phyloP scores from a whole-genome alignment of 2,329 filamentous ascomycete genomes.

The Cordyceps cicadae region DNA sequence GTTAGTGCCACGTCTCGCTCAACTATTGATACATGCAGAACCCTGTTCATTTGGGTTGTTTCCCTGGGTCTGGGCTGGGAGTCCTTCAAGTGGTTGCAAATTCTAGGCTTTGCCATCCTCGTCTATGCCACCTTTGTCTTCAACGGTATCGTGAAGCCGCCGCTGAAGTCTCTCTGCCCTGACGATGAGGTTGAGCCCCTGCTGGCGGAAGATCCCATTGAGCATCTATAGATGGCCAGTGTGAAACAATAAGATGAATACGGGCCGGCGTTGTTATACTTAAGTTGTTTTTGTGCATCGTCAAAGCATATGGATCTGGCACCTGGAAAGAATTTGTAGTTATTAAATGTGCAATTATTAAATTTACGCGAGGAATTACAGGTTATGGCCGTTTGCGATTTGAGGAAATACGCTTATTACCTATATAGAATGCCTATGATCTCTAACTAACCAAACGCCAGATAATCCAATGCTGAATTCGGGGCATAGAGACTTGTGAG shows the following conservation, averaged over 20 bases:
- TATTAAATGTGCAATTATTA: not conserved
- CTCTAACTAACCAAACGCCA: not conserved
- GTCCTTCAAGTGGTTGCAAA: slow-evolving; percentile 94
- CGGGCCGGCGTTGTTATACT: not conserved
- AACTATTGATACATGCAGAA: slow-evolving; percentile 95
- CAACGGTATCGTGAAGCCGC: slow-evolving; percentile 85
- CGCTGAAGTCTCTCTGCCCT: slow-evolving; percentile 58
- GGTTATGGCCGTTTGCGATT: not conserved
- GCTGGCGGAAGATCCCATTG: slow-evolving; percentile 75
- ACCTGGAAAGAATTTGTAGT: not conserved
- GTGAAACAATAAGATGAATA: not conserved
- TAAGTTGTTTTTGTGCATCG: not conserved
- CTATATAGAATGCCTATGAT: not conserved
- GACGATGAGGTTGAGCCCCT: slow-evolving; percentile 52
- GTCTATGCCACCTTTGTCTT: slow-evolving; percentile 97
- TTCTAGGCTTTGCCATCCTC: slow-evolving; percentile 75
- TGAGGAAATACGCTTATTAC: not conserved
- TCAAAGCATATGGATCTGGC: not conserved
- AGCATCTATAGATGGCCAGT: slow-evolving; percentile 42
- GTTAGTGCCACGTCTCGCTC: slow-evolving; percentile 90
- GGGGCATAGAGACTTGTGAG: not conserved
- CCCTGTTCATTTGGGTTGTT: slow-evolving; percentile 96
- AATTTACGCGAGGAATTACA: not conserved
- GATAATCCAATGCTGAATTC: not conserved
- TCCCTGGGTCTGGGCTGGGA: slow-evolving; percentile 93